Evolutionary conservation across 73 alveolate genomes (phyloP).

Genomic region (Symbiodinium natans): DNA sequence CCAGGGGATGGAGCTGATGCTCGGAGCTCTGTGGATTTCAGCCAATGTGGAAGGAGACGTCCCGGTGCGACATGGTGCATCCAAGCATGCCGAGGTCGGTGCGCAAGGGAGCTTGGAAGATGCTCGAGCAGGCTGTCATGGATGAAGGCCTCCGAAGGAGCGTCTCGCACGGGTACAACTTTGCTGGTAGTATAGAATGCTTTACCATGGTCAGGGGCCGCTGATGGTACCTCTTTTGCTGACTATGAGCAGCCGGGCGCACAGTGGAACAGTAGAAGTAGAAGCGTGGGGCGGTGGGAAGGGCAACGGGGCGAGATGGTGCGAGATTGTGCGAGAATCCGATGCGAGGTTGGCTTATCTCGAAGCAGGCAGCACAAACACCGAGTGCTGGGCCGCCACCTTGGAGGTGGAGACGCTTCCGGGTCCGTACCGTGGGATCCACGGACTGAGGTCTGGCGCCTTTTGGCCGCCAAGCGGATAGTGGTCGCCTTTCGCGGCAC

Average conservation of each 20-base stretch:
- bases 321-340: neutral
- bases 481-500: constrained; percentile 85
- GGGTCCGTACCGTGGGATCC: too few species aligned
- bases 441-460: constrained; percentile 31
- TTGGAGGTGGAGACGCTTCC: too few species aligned
- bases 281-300: too few species aligned
- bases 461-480: constrained; percentile 30
- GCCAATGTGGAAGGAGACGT: neutral
- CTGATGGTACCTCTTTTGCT: constrained; percentile 16
- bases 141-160: constrained; percentile 57
- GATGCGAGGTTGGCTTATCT: constrained; percentile 68
- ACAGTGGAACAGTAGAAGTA: neutral
- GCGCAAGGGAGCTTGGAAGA: constrained; percentile 80
- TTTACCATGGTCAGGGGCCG: neutral
- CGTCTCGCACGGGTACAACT: neutral
- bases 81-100: constrained; percentile 23
- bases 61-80: neutral
- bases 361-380: constrained; percentile 65
- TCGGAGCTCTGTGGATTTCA: neutral
- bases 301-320: neutral
- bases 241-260: constrained; percentile 43
- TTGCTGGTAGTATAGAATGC: neutral
- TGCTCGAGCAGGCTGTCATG: constrained; percentile 69
- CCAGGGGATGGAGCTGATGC: constrained; percentile 92
- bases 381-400: constrained; percentile 67